Percentiles rank a stretch among this genome's conserved stretches.
phyloP scores from a whole-genome alignment of 1,284 basidiomycete species.

The Athelia sp. region DNA sequence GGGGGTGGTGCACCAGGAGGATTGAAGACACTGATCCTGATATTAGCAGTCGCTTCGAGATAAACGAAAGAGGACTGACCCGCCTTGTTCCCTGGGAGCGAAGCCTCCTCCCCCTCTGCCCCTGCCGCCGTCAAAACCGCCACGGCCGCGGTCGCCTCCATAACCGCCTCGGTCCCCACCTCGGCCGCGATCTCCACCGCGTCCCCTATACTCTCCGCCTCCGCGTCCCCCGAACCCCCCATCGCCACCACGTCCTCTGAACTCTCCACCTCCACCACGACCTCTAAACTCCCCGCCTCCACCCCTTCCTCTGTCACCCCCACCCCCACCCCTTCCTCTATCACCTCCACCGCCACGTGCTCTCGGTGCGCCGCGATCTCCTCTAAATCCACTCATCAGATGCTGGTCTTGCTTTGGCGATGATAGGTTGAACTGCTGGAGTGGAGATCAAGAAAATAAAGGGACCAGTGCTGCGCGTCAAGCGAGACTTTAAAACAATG shows the following conservation, averaged over 20 bases:
- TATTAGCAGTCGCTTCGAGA: conserved; percentile 4
- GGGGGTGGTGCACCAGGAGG: conserved; percentile 33
- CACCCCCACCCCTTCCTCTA: conserved; percentile 9
- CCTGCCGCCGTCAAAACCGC: conserved; percentile 23
- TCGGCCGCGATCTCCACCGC: conserved; percentile 23
- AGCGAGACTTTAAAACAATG: too few relatives aligned
- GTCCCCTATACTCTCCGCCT: conserved; percentile 15
- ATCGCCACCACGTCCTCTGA: conserved; percentile 21
- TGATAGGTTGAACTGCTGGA: too few relatives aligned
- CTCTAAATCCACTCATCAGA: conserved; percentile 22
- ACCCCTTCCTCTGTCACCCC: too few relatives aligned
- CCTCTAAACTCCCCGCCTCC: conserved; percentile 12
- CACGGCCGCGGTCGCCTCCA: conserved; percentile 9
- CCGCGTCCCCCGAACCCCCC: conserved; percentile 21
- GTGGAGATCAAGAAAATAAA: too few relatives aligned
- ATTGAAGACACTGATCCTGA: conserved; percentile 46
- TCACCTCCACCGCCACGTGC: conserved; percentile 9
- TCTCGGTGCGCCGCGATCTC: conserved; percentile 22
- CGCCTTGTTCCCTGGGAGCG: conserved; percentile 35
- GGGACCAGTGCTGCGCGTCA: too few relatives aligned
- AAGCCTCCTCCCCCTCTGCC: conserved; percentile 20
- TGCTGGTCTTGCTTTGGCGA: too few relatives aligned
- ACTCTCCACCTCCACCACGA: conserved; percentile 25
- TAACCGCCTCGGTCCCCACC: too few relatives aligned
- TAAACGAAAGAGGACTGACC: conserved; percentile 32